phyloP scores from a whole-genome alignment of 805 yeast species.

The Blastobotrys robertii region DNA sequence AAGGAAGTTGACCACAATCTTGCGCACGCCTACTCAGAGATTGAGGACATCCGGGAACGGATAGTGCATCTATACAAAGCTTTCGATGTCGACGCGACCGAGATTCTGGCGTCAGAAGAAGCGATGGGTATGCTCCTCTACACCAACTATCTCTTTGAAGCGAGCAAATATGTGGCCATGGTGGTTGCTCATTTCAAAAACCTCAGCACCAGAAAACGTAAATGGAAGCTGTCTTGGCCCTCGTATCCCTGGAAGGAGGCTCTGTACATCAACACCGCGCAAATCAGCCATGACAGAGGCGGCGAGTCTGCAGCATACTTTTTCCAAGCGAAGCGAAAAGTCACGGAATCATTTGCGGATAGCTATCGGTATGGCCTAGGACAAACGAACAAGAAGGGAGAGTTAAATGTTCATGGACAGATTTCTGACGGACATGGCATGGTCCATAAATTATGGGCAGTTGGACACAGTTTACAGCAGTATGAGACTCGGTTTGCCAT shows the following conservation, averaged over 20 bases:
- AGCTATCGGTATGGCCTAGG: conserved; percentile 28
- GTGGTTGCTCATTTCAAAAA: conserved; percentile 10
- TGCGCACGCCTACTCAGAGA: background rate
- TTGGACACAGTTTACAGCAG: conserved; percentile 27
- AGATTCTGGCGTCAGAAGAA: conserved; percentile 21
- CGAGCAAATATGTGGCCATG: conserved; percentile 27
- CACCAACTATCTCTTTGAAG: conserved; percentile 33
- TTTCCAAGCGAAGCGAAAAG: conserved; percentile 35
- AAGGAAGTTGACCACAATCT: background rate
- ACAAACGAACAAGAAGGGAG: background rate
- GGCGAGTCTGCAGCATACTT: conserved; percentile 36
- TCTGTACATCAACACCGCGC: conserved; percentile 32
- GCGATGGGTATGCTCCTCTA: conserved; percentile 33
- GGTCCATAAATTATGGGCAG: conserved; percentile 33
- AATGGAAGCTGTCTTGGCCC: conserved; percentile 32
- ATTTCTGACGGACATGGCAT: conserved; percentile 6
- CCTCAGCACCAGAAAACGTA: conserved; percentile 10
- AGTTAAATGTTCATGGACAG: background rate
- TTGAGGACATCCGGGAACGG: background rate
- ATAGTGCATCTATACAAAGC: conserved; percentile 8
- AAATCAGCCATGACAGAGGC: conserved; percentile 39
- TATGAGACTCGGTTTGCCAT: conserved; percentile 36
- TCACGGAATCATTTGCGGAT: conserved; percentile 37
- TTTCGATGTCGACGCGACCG: conserved; percentile 3
- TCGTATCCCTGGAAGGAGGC: conserved; percentile 35